Evolutionary conservation across 352 stramenopile species (phyloP), one percentile per base, ranked within the genome.

Genomic region (Phytophthora multivora): DNA sequence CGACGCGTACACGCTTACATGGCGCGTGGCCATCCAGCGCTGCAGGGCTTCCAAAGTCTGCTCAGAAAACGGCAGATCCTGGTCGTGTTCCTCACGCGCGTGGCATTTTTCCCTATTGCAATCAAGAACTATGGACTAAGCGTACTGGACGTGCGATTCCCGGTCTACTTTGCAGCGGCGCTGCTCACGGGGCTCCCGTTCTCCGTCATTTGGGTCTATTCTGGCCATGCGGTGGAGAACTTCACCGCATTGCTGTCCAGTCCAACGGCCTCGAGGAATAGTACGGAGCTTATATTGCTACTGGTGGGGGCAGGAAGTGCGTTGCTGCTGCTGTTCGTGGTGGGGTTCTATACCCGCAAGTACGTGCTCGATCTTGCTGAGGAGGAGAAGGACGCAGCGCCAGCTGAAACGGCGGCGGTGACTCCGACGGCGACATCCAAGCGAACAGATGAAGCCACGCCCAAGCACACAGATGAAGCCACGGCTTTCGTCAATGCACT

Each of bases 91-190:
- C 73, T 94, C 52, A 92, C 83, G 26, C 81, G 85, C 23, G 80
- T 86, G 18, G 85, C 85, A 23, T 92, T 91, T 57, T 92, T 94
- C 57, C 85, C 85, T 10, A 94, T 94, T 60, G 85, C 81, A 36
- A 74, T 94, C 69, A 94, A 94, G 58, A 94, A 94, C 61, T 94
- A 94, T 56, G 85, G 85, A 31, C 81, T 94, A 19, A 94, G 85
- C 55, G 83, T 91, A 23, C 62, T 94, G 12, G 80, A 91, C 51
- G 85, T 94, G 15, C 64, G 51, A 21, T 92, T 92, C 26, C 50
- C 66, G 10, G 75, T 92, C 6, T 94, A 77, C 36, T 86, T 90
- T 47, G 60, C 78, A 30, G 80, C 85, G 6, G 83, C 82, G 39
- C 51, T 94, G 39, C 36, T 91, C 25, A 90, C 84, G 3, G 85